Evolutionary conservation across 805 yeast genomes (phyloP), one percentile per base, ranked within the genome.

Genomic region (Kodamaea fukazawae): DNA sequence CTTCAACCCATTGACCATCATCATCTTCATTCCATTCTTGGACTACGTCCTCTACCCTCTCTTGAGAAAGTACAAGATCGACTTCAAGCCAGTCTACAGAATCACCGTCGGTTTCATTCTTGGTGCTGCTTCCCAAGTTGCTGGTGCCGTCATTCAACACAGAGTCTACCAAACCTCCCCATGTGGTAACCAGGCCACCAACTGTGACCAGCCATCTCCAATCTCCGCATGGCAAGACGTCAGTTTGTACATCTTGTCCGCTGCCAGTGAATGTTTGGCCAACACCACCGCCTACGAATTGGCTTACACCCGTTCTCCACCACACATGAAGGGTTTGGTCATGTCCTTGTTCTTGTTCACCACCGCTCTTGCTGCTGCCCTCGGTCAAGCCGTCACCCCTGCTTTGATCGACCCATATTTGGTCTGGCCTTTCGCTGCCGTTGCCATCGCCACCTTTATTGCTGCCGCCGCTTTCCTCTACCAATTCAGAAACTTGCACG

Each of bases 1-100:
- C 51, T 74, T 76, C 61, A 76, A 76, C 49, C 79, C 78, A 32
- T 63, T 76, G 43, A 69, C 79, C 12, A 76, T 76, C 49, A 73
- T 76, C 45, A 62, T 75, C 35, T 59, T 72, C 43, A 67, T 76
- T 42, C 81, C 81, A 44, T 60, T 76, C 35, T 61, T 75, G 50
- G 78, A 76, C 50, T 59, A 67, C 45, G 37, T 57, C 14, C 28
- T 76, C n/a, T 76, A 76, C 48, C 81, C 81, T 44, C 26, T 58
- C 3, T 54, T 75, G 36, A 65, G 78, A 54, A 70, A 57, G 51
- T 43, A 50, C 37, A 58, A 60, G 22, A 67, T 76, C 48, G 61
- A 46, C 28, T 63, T 72, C 58, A 65, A 59, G 25, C 72, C 78
- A 6, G 71, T 67, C 17, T 57, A 60, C 45, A 69, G 75, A 53